phyloP scores from a whole-genome alignment of 1,284 basidiomycete genomes.

The Vanrija pseudolonga region DNA sequence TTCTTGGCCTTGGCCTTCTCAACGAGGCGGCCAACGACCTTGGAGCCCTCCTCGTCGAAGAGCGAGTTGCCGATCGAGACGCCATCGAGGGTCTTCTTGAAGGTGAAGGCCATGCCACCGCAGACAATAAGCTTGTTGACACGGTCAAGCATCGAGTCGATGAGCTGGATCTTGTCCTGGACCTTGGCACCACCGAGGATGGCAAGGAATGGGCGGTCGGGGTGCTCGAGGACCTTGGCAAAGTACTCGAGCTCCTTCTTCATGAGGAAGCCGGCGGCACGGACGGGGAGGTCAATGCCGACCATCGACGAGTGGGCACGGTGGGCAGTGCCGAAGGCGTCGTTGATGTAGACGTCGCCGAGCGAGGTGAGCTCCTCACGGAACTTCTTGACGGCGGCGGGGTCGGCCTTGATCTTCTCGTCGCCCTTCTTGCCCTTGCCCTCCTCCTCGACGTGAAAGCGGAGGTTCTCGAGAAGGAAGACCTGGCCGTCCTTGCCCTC shows the following conservation, averaged over 20 bases:
- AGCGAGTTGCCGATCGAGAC: constrained; percentile 91
- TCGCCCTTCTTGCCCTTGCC: constrained; percentile 80
- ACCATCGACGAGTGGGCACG: constrained; percentile 99
- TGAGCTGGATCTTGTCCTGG: constrained; percentile 97
- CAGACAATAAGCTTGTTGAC: constrained; percentile 95
- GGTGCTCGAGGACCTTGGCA: constrained; percentile 92
- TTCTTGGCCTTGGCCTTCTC: constrained; percentile 92
- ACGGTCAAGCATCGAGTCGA: constrained; percentile 99
- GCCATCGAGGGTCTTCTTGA: constrained; percentile 89
- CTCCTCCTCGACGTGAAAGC: constrained; percentile 98
- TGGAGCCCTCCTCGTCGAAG: constrained; percentile 84
- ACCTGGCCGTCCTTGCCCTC: constrained; percentile 70
- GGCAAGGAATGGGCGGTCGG: constrained; percentile 93
- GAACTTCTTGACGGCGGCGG: constrained; percentile 77
- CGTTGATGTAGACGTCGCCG: constrained; percentile 97
- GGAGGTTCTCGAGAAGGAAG: constrained; percentile 93
- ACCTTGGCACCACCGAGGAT: constrained; percentile 99
- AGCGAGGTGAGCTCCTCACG: constrained; percentile 82
- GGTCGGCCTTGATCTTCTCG: constrained; percentile 88
- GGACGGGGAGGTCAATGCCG: constrained; percentile 86
- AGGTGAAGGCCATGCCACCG: constrained; percentile 99
- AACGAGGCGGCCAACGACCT: constrained; percentile 79
- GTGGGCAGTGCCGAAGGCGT: constrained; percentile 98
- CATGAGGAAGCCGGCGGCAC: constrained; percentile 93
- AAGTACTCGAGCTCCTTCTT: constrained; percentile 99